These are phyloP conservation scores for Metrosideros polymorpha DNA, from an alignment of 441 rosid genomes.

Conservation along the genomic window DNA sequence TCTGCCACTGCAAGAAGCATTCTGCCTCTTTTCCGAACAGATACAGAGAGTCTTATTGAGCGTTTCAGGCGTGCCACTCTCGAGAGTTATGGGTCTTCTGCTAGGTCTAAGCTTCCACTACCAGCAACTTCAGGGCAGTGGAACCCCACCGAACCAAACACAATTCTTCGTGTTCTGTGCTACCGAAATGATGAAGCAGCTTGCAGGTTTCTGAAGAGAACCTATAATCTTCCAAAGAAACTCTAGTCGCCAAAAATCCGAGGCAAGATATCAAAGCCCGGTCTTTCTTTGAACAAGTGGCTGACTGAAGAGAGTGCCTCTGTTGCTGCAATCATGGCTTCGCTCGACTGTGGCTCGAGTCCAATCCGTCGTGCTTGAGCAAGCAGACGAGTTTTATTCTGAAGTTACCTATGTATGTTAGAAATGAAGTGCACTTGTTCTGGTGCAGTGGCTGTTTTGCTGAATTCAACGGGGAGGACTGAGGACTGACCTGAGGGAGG, in stretches of 20 bases:
- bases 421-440: neutral
- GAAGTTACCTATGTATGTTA: neutral
- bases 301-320: neutral
- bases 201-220: constrained; percentile 74
- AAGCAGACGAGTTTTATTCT: neutral
- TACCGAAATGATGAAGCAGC: constrained; percentile 85
- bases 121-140: constrained; percentile 93
- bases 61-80: constrained; percentile 54
- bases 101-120: constrained; percentile 75
- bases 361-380: neutral
- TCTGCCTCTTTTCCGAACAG: constrained; percentile 71
- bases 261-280: neutral
- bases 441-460: neutral
- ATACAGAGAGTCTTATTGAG: constrained; percentile 75
- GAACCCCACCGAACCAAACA: constrained; percentile 85
- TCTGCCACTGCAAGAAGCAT: constrained; percentile 55
- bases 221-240: constrained; percentile 85
- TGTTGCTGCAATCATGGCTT: neutral
- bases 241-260: constrained; percentile 18
- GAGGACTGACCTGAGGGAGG: neutral
- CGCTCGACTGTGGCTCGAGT: neutral
- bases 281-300: neutral
- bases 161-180: constrained; percentile 75
- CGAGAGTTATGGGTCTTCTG: constrained; percentile 74
- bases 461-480: neutral